Percentiles rank a stretch among this genome's conserved stretches.
These are phyloP conservation scores for Lactarius tabidus DNA, from an alignment of 768 basidiomycete genomes.

Conservation along the genomic window DNA sequence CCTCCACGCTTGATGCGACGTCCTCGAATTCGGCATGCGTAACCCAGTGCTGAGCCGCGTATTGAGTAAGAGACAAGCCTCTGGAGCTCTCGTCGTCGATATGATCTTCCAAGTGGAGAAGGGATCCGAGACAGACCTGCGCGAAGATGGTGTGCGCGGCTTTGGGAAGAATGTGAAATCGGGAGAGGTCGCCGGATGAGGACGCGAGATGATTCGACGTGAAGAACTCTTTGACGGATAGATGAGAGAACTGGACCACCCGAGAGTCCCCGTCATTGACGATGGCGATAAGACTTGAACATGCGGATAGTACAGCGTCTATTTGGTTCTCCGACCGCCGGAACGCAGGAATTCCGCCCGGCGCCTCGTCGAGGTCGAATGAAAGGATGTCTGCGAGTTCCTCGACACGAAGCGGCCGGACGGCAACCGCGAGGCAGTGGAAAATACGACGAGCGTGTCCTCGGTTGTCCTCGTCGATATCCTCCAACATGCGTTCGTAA, in stretches of 20 bases:
- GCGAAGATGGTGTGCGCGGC: background rate
- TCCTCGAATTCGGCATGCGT: background rate
- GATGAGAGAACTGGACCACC: background rate
- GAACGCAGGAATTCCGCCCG: background rate
- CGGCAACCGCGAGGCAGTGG: slow-evolving; percentile 1
- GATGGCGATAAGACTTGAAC: background rate
- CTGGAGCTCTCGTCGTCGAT: background rate
- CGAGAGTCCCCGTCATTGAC: background rate
- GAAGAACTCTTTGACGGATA: background rate
- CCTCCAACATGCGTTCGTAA: background rate
- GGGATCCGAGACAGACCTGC: background rate
- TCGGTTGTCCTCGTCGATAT: background rate
- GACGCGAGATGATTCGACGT: background rate
- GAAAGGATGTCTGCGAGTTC: background rate
- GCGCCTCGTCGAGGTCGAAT: background rate
- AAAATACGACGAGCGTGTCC: background rate
- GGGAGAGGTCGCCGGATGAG: background rate
- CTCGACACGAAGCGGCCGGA: background rate
- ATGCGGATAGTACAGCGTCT: background rate
- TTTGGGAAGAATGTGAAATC: background rate
- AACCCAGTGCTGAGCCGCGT: background rate
- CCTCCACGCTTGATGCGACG: background rate
- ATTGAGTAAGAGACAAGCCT: background rate
- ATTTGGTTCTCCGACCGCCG: background rate
- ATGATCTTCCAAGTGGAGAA: background rate